Evolutionary conservation across 257 asterid species (phyloP).

Genomic region (Penstemon davidsonii): DNA sequence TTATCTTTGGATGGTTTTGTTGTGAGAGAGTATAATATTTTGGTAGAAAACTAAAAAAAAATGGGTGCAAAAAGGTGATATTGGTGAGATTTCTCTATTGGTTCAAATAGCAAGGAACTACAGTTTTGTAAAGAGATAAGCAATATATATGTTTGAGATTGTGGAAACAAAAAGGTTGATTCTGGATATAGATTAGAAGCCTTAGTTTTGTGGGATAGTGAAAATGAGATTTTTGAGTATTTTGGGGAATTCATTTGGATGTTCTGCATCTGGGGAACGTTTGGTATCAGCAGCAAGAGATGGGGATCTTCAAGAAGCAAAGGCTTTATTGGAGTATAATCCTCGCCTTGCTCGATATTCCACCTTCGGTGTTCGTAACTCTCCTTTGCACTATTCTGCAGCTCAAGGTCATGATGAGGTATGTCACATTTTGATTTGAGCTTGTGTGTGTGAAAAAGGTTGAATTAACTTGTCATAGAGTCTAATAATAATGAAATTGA

Average conservation of each 20-base stretch:
- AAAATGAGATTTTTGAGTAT: conserved; percentile 71
- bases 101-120: conserved; percentile 16
- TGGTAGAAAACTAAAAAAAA: conserved; percentile 43
- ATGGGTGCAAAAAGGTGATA: conserved; percentile 24
- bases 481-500: conserved; percentile 12
- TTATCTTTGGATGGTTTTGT: conserved; percentile 36
- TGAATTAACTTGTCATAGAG: conserved; percentile 14
- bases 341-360: conserved; percentile 85
- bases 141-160: conserved; percentile 11
- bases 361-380: conserved; percentile 84
- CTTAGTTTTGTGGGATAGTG: conserved; percentile 31
- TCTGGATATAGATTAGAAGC: conserved; percentile 21
- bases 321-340: conserved; percentile 82
- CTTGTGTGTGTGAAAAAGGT: neutral
- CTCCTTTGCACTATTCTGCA: conserved; percentile 89
- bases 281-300: conserved; percentile 92
- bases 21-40: conserved; percentile 35
- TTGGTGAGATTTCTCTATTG: conserved; percentile 19
- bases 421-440: conserved; percentile 1
- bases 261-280: conserved; percentile 92
- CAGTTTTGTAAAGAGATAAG: neutral
- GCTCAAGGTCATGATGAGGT: conserved; percentile 98
- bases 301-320: conserved; percentile 92
- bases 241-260: conserved; percentile 88
- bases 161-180: conserved; percentile 6